Evolutionary conservation across 768 basidiomycete genomes (phyloP).

Genomic region (Candolleomyces eurysporus): DNA sequence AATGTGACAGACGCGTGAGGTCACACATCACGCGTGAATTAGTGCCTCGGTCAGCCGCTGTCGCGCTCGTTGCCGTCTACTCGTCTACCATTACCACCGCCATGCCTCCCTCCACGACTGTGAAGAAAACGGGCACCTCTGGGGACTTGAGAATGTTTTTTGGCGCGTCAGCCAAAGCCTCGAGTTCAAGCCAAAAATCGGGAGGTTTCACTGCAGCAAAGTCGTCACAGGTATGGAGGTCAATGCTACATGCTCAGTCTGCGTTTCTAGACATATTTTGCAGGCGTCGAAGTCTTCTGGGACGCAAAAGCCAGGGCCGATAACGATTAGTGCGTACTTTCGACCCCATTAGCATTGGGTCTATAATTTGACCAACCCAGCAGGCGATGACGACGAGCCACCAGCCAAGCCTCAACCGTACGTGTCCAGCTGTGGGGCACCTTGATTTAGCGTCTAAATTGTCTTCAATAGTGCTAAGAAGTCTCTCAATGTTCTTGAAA

Average conservation of each 20-base stretch:
- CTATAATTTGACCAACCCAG: too few species aligned
- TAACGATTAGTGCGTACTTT: too few species aligned
- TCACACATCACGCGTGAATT: too few species aligned
- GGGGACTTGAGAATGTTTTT: constrained; percentile 3
- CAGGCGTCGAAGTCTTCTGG: not conserved
- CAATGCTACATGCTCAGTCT: not conserved
- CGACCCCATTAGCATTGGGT: too few species aligned
- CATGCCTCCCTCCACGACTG: not conserved
- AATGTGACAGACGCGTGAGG: too few species aligned
- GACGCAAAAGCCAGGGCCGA: not conserved
- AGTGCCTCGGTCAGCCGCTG: too few species aligned
- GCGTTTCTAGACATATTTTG: not conserved
- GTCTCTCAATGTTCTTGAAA: not conserved
- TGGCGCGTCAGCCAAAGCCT: not conserved
- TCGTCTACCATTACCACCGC: not conserved
- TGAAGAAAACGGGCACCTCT: not conserved
- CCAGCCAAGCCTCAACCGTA: not conserved
- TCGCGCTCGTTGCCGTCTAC: not conserved
- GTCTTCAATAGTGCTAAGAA: not conserved
- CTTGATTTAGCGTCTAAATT: not conserved
- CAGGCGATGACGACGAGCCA: too few species aligned
- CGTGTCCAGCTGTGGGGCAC: not conserved
- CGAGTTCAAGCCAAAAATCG: not conserved
- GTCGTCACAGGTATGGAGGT: not conserved
- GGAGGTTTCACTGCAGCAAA: not conserved